These are phyloP conservation scores for Hyaloscypha bicolor DNA, from an alignment of 495 filamentous ascomycete species.

Conservation along the genomic window DNA sequence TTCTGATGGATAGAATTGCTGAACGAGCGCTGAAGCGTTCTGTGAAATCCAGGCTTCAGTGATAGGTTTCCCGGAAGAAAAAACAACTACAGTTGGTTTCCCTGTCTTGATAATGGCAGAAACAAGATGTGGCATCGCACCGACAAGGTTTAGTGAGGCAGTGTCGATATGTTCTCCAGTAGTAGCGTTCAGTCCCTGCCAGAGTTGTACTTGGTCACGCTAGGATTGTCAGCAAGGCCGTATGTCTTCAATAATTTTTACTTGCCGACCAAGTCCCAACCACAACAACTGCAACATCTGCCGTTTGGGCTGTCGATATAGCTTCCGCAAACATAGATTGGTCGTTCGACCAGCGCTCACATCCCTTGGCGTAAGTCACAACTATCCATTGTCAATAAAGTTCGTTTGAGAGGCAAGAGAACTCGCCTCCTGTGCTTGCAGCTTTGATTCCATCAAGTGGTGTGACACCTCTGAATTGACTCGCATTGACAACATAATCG, in stretches of 20 bases:
- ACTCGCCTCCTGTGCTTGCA: slow-evolving; percentile 52
- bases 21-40: slow-evolving; percentile 59
- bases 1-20: slow-evolving; percentile 75
- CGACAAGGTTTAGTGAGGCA: slow-evolving; percentile 62
- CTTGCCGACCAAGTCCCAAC: slow-evolving; percentile 72
- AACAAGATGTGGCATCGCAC: slow-evolving; percentile 67
- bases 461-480: slow-evolving; percentile 63
- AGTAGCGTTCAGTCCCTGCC: slow-evolving; percentile 68
- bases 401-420: no score
- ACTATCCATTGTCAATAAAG: slow-evolving; percentile 19
- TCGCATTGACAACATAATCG: slow-evolving; percentile 65
- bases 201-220: slow-evolving; percentile 69
- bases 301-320: slow-evolving; percentile 59
- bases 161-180: slow-evolving; percentile 74
- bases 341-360: slow-evolving; percentile 68
- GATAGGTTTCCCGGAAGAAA: slow-evolving; percentile 69
- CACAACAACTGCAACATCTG: slow-evolving; percentile 70
- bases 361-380: slow-evolving; percentile 68
- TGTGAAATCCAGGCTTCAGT: slow-evolving; percentile 68
- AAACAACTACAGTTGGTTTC: slow-evolving; percentile 74
- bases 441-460: slow-evolving; percentile 67
- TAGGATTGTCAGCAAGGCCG: slow-evolving; percentile 68
- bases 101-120: slow-evolving; percentile 64
- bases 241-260: slow-evolving; percentile 60
- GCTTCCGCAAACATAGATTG: slow-evolving; percentile 64